Percentiles rank a stretch among this genome's conserved stretches.
phyloP scores from a whole-genome alignment of 441 rosid genomes.

The Monsonia emarginata region DNA sequence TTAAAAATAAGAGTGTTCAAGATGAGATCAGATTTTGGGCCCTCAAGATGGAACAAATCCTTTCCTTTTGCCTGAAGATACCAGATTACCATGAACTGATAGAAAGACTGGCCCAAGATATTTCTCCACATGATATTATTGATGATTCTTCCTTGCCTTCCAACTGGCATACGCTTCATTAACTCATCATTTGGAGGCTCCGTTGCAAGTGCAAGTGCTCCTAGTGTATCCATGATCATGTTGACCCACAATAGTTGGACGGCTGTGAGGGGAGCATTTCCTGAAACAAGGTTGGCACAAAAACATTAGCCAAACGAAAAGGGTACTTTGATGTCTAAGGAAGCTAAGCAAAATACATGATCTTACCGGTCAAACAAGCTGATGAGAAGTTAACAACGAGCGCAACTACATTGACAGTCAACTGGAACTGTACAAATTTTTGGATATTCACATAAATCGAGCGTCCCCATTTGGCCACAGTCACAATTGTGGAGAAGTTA shows the following conservation, averaged over 20 bases:
- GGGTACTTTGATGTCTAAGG: background rate
- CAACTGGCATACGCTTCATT: background rate
- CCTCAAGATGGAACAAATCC: background rate
- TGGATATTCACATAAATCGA: background rate
- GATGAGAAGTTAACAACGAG: conserved; percentile 2
- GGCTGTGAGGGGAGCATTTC: background rate
- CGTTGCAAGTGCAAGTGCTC: conserved; percentile 1
- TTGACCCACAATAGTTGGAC: conserved; percentile 3
- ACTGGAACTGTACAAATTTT: conserved; percentile 3
- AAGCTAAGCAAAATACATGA: background rate
- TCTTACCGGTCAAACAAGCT: background rate
- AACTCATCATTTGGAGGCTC: background rate
- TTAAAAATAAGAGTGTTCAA: background rate
- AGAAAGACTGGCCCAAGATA: background rate
- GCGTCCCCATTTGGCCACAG: conserved; percentile 1
- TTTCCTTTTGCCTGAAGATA: background rate
- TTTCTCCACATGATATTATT: background rate
- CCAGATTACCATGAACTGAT: background rate
- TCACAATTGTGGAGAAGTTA: conserved; percentile 1
- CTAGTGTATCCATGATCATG: conserved; percentile 1
- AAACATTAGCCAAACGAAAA: background rate
- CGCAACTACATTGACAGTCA: conserved; percentile 1
- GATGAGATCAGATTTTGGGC: background rate
- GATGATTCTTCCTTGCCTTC: background rate
- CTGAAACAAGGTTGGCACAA: background rate